These are phyloP conservation scores for Neonectria sp. DNA, from an alignment of 2,329 filamentous ascomycete species.

Conservation along the genomic window DNA sequence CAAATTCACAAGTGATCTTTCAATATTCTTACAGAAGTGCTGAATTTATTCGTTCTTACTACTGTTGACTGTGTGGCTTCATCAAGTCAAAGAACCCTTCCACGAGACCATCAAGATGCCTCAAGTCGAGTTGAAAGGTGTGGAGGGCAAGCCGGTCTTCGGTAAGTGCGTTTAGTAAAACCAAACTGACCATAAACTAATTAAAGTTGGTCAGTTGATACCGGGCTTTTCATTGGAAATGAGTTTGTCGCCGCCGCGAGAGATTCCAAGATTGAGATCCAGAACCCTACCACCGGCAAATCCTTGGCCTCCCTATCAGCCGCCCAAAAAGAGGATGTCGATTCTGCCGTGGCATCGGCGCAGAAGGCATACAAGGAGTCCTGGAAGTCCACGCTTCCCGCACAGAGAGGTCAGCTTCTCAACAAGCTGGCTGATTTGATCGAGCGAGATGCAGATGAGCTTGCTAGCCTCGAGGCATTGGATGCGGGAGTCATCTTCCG, in stretches of 20 bases:
- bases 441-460: constrained; percentile 65
- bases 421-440: constrained; percentile 75
- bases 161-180: background rate
- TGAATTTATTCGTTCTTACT: too few relatives aligned
- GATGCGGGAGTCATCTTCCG: constrained; percentile 67
- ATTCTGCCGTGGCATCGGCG: constrained; percentile 13
- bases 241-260: constrained; percentile 8
- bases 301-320: constrained; percentile 10
- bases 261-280: background rate
- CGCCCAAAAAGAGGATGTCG: constrained; percentile 12
- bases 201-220: background rate
- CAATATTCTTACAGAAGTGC: too few relatives aligned
- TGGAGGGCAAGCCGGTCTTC: background rate
- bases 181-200: background rate
- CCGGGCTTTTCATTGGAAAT: constrained; percentile 22
- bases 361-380: constrained; percentile 7
- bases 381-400: background rate
- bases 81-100: background rate
- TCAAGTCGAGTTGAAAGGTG: background rate
- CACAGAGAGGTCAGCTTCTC: constrained; percentile 60
- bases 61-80: background rate
- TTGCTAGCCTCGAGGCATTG: constrained; percentile 70
- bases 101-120: background rate
- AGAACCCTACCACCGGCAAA: constrained; percentile 19
- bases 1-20: background rate